These are phyloP conservation scores for Penicillium vulpinum DNA, from an alignment of 2,329 filamentous ascomycete genomes.

Conservation along the genomic window DNA sequence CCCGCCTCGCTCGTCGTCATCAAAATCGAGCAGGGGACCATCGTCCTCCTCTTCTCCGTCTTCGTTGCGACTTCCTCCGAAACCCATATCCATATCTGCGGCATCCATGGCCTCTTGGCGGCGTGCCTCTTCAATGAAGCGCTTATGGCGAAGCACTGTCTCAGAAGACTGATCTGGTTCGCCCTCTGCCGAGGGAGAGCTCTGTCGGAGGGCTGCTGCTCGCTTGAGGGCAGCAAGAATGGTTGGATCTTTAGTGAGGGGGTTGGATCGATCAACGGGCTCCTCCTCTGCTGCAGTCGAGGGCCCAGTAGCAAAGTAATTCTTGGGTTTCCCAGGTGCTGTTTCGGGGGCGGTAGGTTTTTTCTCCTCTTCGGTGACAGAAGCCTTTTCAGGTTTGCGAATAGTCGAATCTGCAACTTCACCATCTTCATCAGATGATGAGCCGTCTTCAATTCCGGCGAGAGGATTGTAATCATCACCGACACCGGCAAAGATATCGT, in stretches of 20 bases:
- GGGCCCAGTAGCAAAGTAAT: conserved; percentile 42
- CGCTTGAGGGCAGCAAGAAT: conserved; percentile 84
- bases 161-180: conserved; percentile 58
- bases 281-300: conserved; percentile 51
- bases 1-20: conserved; percentile 29
- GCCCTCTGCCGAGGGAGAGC: conserved; percentile 45
- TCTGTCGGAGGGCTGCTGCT: conserved; percentile 63
- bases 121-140: conserved; percentile 66
- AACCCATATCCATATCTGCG: conserved; percentile 91
- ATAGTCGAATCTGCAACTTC: conserved; percentile 24
- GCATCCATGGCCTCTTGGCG: conserved; percentile 71
- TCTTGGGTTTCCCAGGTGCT: conserved; percentile 42
- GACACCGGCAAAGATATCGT: conserved; percentile 63
- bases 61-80: conserved; percentile 81
- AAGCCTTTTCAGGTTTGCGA: conserved; percentile 6
- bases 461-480: conserved; percentile 63
- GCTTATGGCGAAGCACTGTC: conserved; percentile 68
- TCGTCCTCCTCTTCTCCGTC: conserved; percentile 80
- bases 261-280: conserved; percentile 37
- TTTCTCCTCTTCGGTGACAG: conserved; percentile 8
- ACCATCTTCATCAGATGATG: conserved; percentile 44
- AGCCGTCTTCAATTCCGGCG: conserved; percentile 52
- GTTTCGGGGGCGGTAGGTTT: conserved; percentile 2
- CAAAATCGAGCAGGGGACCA: conserved; percentile 59
- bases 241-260: conserved; percentile 67